Conservation (phyloP, 2,329 filamentous ascomycete species). For the Tricladium varicosporioides region DNA sequence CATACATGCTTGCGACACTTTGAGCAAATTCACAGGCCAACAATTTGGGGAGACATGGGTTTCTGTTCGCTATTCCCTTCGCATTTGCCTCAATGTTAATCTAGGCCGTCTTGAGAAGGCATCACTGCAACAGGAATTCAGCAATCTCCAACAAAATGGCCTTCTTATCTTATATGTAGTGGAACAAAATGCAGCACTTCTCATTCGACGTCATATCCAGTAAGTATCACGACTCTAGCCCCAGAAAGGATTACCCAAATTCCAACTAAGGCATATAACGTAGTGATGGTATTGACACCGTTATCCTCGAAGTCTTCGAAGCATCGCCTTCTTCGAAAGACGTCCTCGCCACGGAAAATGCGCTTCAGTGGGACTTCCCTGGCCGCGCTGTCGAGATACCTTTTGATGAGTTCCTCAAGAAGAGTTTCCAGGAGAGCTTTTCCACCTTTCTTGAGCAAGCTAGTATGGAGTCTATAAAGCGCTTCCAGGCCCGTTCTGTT, state of each 20-base stretch:
- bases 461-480: constrained; percentile 48
- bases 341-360: constrained; percentile 49
- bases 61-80: constrained; percentile 19
- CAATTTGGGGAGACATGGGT: constrained; percentile 18
- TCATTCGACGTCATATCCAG: constrained; percentile 37
- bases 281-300: constrained; percentile 24
- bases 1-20: constrained; percentile 19
- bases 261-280: constrained; percentile 12
- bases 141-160: constrained; percentile 26
- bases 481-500: constrained; percentile 46
- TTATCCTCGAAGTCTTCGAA: constrained; percentile 61
- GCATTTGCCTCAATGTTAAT: constrained; percentile 19
- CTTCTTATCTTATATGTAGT: constrained; percentile 43
- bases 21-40: constrained; percentile 16
- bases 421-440: constrained; percentile 46
- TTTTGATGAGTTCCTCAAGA: constrained; percentile 36
- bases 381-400: constrained; percentile 49
- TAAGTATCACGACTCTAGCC: constrained; percentile 29
- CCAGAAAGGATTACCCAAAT: constrained; percentile 8
- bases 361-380: constrained; percentile 59
- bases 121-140: constrained; percentile 30
- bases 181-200: constrained; percentile 47
- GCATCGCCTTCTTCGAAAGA: constrained; percentile 50
- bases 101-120: constrained; percentile 23
- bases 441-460: constrained; percentile 55